Percentiles rank a stretch among this genome's conserved stretches.
Conservation (phyloP, 345 rosid genomes). For the Trapa incisa region DNA sequence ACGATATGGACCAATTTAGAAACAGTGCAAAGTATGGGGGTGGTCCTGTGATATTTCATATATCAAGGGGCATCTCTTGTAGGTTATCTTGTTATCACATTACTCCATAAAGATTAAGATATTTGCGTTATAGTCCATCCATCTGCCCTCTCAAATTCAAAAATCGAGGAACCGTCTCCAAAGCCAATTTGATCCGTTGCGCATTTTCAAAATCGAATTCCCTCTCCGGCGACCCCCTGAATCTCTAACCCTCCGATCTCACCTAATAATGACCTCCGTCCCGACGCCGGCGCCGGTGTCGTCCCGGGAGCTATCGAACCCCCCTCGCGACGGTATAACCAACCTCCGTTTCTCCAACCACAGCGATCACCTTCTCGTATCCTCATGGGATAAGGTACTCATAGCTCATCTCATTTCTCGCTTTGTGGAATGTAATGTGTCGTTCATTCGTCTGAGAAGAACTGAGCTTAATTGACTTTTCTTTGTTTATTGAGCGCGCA, state of each 20-base stretch:
- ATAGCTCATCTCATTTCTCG: background rate
- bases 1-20: background rate
- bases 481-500: conserved; percentile 8
- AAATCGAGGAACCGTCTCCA: background rate
- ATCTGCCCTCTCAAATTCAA: background rate
- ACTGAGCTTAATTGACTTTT: background rate
- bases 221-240: conserved; percentile 6
- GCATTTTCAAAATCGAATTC: conserved; percentile 7
- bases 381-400: conserved; percentile 92
- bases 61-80: background rate
- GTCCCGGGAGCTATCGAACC: conserved; percentile 70
- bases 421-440: background rate
- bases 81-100: background rate
- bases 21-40: background rate
- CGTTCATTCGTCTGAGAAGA: background rate
- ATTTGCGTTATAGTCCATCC: background rate
- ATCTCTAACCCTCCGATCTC: background rate
- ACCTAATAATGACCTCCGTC: conserved; percentile 35
- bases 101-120: background rate
- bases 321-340: conserved; percentile 88
- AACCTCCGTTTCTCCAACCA: conserved; percentile 90
- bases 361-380: conserved; percentile 87
- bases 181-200: background rate
- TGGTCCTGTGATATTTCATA: background rate
- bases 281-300: conserved; percentile 41